These are phyloP conservation scores for Exophiala sideris DNA, from an alignment of 2,329 filamentous ascomycete species.

Conservation along the genomic window DNA sequence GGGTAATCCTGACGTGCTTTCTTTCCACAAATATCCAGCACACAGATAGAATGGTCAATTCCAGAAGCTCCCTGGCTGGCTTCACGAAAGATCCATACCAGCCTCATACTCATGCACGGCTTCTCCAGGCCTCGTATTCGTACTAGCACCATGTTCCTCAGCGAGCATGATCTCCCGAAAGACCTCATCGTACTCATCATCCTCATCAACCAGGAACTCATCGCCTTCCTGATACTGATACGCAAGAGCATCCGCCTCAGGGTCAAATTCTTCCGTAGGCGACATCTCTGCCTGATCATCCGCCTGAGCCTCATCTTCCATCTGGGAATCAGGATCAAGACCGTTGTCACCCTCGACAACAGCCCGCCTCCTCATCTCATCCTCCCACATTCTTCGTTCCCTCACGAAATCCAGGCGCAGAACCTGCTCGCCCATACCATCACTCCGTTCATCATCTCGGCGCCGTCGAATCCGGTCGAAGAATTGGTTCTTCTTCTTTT, in stretches of 20 bases:
- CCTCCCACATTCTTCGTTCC: constrained; percentile 39
- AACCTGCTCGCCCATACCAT: constrained; percentile 42
- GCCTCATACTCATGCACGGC: background rate
- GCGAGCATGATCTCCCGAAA: constrained; percentile 60
- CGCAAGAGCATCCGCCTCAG: constrained; percentile 10
- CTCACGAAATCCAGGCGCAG: constrained; percentile 42
- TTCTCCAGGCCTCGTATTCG: background rate
- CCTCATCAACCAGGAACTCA: constrained; percentile 35
- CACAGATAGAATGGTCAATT: too few relatives aligned
- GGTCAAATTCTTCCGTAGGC: constrained; percentile 22
- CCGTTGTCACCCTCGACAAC: constrained; percentile 3
- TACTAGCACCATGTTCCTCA: background rate
- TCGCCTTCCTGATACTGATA: constrained; percentile 26
- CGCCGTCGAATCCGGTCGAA: constrained; percentile 39
- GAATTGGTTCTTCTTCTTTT: constrained; percentile 39
- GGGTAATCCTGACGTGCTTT: too few relatives aligned
- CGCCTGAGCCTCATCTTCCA: constrained; percentile 26
- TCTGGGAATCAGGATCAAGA: background rate
- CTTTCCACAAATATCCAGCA: too few relatives aligned
- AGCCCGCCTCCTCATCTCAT: constrained; percentile 27
- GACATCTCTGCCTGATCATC: constrained; percentile 21
- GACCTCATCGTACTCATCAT: constrained; percentile 59
- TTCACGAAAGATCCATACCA: constrained; percentile 12
- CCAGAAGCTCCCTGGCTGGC: background rate
- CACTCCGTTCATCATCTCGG: constrained; percentile 38